These are phyloP conservation scores for Akanthomyces muscarius DNA, from an alignment of 2,329 filamentous ascomycete species.

Conservation along the genomic window DNA sequence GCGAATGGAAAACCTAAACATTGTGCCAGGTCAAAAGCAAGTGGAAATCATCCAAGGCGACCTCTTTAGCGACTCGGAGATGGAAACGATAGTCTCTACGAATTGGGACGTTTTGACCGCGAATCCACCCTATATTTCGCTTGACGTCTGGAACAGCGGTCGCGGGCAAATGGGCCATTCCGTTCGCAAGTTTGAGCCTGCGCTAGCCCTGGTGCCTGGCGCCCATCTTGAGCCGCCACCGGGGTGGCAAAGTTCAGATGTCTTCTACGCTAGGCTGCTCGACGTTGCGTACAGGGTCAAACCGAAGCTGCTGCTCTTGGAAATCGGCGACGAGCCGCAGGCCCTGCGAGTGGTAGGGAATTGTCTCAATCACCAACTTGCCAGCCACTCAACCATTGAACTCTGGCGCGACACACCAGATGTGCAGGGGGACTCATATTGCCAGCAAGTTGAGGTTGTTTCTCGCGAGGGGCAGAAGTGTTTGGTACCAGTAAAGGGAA, in stretches of 20 bases:
- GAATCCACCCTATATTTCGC: conserved; percentile 90
- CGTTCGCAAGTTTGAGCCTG: conserved; percentile 79
- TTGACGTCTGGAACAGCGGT: conserved; percentile 37
- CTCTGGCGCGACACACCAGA: conserved; percentile 70
- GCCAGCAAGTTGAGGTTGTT: conserved; percentile 21
- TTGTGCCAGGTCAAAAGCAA: conserved; percentile 19
- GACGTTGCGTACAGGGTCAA: conserved; percentile 46
- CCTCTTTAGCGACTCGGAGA: conserved; percentile 43
- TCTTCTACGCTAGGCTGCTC: conserved; percentile 67
- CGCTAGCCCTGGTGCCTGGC: conserved; percentile 66
- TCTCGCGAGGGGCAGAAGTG: conserved; percentile 15
- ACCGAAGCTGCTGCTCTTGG: conserved; percentile 59
- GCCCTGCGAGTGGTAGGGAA: conserved; percentile 58
- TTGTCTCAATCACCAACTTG: conserved; percentile 32
- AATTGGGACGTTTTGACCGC: conserved; percentile 67
- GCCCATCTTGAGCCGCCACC: conserved; percentile 27
- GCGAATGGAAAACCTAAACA: conserved; percentile 24
- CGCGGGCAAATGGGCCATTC: conserved; percentile 57
- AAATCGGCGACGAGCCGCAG: conserved; percentile 68
- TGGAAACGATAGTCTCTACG: conserved; percentile 24
- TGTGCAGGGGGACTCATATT: conserved; percentile 28
- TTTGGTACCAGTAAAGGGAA: conserved; percentile 40
- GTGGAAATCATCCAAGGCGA: conserved; percentile 47
- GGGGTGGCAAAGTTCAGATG: conserved; percentile 39
- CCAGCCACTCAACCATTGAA: conserved; percentile 44